These are phyloP conservation scores for Aspergillus pseudotamarii DNA, from an alignment of 2,329 filamentous ascomycete species.

Conservation along the genomic window DNA sequence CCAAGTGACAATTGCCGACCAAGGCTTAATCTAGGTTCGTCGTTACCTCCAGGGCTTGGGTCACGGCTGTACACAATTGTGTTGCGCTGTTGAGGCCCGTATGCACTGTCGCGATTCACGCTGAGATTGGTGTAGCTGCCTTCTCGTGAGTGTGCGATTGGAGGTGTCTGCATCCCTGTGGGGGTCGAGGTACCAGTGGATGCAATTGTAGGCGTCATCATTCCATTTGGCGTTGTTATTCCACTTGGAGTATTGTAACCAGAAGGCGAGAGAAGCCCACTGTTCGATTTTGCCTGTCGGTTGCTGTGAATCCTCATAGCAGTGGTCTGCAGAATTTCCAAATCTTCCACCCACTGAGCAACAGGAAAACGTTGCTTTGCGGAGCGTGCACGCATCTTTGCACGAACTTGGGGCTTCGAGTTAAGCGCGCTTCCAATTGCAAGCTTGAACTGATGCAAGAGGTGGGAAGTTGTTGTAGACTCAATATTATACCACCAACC, in stretches of 20 bases:
- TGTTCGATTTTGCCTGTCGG: constrained; percentile 35
- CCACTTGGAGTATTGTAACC: constrained; percentile 48
- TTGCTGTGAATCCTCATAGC: constrained; percentile 62
- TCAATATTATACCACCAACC: constrained; percentile 73
- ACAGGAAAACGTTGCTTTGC: constrained; percentile 69
- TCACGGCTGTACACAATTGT: constrained; percentile 45
- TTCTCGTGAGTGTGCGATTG: constrained; percentile 33
- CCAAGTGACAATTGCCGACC: constrained; percentile 44
- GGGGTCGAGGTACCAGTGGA: constrained; percentile 30
- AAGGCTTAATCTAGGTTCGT: constrained; percentile 34
- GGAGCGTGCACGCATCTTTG: constrained; percentile 66
- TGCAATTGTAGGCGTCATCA: constrained; percentile 24
- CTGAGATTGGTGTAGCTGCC: constrained; percentile 33
- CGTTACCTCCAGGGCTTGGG: constrained; percentile 34
- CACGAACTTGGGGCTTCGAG: constrained; percentile 58
- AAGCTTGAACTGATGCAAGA: constrained; percentile 66
- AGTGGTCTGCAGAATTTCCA: constrained; percentile 63
- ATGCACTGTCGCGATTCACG: constrained; percentile 33
- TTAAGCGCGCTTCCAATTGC: constrained; percentile 64
- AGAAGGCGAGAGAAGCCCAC: constrained; percentile 39
- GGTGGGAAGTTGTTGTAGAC: constrained; percentile 63
- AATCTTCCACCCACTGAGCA: constrained; percentile 66
- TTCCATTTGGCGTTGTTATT: constrained; percentile 28
- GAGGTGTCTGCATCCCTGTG: constrained; percentile 38
- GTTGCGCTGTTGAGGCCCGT: constrained; percentile 42